Evolutionary conservation across 2,329 filamentous ascomycete species (phyloP).

Genomic region (Fusarium virguliforme): DNA sequence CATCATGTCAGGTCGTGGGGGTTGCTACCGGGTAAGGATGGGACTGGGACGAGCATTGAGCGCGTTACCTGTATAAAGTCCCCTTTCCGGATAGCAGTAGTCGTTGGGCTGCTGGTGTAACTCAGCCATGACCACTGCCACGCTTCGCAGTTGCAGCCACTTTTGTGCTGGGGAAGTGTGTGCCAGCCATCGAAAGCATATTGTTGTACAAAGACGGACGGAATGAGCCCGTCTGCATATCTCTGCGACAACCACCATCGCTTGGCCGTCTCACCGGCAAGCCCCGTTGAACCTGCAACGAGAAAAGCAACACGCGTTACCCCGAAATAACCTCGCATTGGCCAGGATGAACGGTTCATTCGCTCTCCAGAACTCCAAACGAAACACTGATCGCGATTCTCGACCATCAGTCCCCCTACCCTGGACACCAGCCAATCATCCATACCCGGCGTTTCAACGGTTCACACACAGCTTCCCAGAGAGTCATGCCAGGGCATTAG

Average conservation of each 20-base stretch:
- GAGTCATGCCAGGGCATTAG: constrained; percentile 10
- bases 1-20: constrained; percentile 15
- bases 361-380: background rate
- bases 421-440: constrained; percentile 10
- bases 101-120: background rate
- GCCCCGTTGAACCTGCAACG: background rate
- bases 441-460: constrained; percentile 9
- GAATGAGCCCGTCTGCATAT: background rate
- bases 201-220: background rate
- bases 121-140: background rate
- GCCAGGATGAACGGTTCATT: background rate
- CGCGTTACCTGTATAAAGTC: constrained; percentile 3
- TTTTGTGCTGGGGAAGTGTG: background rate
- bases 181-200: constrained; percentile 1
- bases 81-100: background rate
- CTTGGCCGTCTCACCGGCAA: background rate
- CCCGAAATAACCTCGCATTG: background rate
- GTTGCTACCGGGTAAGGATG: constrained; percentile 4
- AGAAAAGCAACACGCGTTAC: constrained; percentile 12
- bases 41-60: background rate
- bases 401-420: background rate
- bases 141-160: background rate
- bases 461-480: background rate
- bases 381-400: constrained; percentile 3
- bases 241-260: background rate